Percentiles rank a stretch among this genome's conserved stretches.
Conservation (phyloP, 1,284 basidiomycete species). For the Melampsora abietis-canadensis region DNA sequence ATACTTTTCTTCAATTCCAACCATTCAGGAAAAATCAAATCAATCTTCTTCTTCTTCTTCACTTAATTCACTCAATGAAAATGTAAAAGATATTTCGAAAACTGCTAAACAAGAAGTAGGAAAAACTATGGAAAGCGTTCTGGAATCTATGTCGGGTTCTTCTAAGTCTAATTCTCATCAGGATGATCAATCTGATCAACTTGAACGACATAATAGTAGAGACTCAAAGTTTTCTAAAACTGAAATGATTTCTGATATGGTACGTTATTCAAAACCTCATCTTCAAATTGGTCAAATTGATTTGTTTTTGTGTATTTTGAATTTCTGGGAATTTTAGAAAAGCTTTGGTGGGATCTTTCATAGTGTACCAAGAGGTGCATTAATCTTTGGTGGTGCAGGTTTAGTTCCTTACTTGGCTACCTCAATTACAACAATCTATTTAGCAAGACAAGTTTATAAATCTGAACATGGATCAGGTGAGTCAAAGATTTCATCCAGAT, state of each 20-base stretch:
- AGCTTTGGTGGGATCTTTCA: conserved; percentile 10
- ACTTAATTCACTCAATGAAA: background rate
- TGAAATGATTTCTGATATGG: conserved; percentile 13
- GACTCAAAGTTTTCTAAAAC: background rate
- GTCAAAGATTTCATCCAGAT: too few relatives aligned
- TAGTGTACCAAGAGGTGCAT: conserved; percentile 24
- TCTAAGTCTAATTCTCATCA: background rate
- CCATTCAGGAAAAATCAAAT: too few relatives aligned
- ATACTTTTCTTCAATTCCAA: too few relatives aligned
- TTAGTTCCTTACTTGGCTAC: conserved; percentile 36
- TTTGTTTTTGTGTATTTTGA: background rate
- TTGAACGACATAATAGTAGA: background rate
- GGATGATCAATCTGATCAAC: background rate
- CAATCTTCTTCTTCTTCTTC: background rate
- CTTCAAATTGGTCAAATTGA: background rate
- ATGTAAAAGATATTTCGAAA: conserved; percentile 15
- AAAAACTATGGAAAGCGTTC: background rate
- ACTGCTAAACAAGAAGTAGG: conserved; percentile 9
- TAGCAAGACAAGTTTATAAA: conserved; percentile 30
- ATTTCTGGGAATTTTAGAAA: background rate
- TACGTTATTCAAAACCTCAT: background rate
- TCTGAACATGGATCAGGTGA: conserved; percentile 20
- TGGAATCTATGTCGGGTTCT: conserved; percentile 6
- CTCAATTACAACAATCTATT: conserved; percentile 28
- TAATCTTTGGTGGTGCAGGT: conserved; percentile 32